Percentiles rank a stretch among this genome's conserved stretches.
phyloP scores from a whole-genome alignment of 2,329 filamentous ascomycete genomes.

The Aspergillus ibericus region DNA sequence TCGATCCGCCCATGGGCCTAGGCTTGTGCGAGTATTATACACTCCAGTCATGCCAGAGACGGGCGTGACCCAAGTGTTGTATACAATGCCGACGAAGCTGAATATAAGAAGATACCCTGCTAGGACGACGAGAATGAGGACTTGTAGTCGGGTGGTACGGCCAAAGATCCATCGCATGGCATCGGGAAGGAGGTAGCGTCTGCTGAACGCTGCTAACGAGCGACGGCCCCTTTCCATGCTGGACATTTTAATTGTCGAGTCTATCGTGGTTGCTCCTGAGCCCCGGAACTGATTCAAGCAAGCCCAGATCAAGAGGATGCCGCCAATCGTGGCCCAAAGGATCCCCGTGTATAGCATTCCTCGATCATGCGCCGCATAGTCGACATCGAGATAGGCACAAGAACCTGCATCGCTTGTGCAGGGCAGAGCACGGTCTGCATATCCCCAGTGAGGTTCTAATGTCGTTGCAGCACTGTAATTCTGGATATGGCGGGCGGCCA shows the following conservation, averaged over 20 bases:
- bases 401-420: conserved; percentile 60
- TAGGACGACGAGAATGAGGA: conserved; percentile 60
- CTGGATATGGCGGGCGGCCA: conserved; percentile 43
- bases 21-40: conserved; percentile 63
- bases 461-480: conserved; percentile 40
- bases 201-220: conserved; percentile 44
- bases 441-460: conserved; percentile 58
- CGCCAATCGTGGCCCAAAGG: conserved; percentile 56
- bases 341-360: conserved; percentile 59
- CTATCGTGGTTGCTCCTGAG: neutral
- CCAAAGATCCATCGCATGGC: conserved; percentile 61
- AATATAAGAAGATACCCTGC: conserved; percentile 65
- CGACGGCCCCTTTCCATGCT: conserved; percentile 32
- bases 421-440: conserved; percentile 54
- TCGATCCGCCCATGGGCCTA: conserved; percentile 69
- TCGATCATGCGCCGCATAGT: conserved; percentile 56
- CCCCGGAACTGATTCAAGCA: conserved; percentile 14
- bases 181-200: conserved; percentile 63
- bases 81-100: conserved; percentile 68
- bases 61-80: conserved; percentile 69
- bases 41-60: conserved; percentile 56
- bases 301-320: conserved; percentile 48
- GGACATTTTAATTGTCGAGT: conserved; percentile 25
- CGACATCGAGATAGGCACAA: conserved; percentile 58
- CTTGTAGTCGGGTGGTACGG: conserved; percentile 66